These are phyloP conservation scores for Sequoiadendron giganteum DNA, from an alignment of 75 land plant genomes.

Conservation along the genomic window DNA sequence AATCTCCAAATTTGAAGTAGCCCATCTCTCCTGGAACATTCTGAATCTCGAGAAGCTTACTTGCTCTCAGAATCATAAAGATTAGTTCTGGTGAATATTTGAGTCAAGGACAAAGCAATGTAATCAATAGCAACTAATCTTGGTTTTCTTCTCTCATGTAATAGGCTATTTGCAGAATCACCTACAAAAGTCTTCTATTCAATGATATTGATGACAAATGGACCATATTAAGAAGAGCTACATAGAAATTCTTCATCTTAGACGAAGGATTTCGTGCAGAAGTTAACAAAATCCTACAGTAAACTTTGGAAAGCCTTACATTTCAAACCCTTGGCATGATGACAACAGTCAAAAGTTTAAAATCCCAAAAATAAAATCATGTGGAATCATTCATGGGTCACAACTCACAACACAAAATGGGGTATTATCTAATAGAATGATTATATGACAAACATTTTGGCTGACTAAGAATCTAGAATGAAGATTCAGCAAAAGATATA, in stretches of 20 bases:
- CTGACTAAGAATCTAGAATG: not conserved
- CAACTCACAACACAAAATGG: not conserved
- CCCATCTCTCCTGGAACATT: not conserved
- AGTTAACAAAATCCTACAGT: too few relatives aligned
- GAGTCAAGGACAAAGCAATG: slow-evolving; percentile 4
- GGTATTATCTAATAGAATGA: not conserved
- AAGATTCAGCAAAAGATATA: not conserved
- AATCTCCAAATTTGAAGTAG: not conserved
- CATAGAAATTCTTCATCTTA: too few relatives aligned
- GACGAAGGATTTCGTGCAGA: too few relatives aligned
- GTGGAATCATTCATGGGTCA: not conserved
- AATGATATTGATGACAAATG: too few relatives aligned
- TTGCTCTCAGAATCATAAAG: slow-evolving; percentile 9
- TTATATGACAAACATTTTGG: not conserved
- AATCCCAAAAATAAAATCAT: not conserved
- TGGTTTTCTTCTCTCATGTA: too few relatives aligned
- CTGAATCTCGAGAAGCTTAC: not conserved
- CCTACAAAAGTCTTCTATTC: too few relatives aligned
- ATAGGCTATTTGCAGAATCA: not conserved
- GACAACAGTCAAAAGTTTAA: not conserved
- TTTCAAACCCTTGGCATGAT: not conserved
- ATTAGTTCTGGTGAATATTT: not conserved
- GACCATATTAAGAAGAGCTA: too few relatives aligned
- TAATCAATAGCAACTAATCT: not conserved
- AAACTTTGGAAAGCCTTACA: too few relatives aligned